Conservation (phyloP, 2,329 filamentous ascomycete genomes). For the Colletotrichum viniferum region DNA sequence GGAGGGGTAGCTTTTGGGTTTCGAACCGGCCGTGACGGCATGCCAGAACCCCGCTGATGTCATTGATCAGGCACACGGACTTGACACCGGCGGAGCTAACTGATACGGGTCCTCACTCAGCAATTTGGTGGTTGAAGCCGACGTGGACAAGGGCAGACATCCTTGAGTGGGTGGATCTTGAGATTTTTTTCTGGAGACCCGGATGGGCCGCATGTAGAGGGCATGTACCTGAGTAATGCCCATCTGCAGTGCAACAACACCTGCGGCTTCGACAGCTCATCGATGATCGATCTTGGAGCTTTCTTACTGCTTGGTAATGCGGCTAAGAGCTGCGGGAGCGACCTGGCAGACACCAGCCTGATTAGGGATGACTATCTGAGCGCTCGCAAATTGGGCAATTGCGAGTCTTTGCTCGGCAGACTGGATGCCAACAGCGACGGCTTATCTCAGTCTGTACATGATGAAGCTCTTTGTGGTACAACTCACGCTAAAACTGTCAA, state of each 20-base stretch:
- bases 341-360: not conserved
- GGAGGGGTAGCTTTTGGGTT: slow-evolving; percentile 16
- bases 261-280: slow-evolving; percentile 4
- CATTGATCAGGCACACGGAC: slow-evolving; percentile 5
- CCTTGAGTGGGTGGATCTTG: not conserved
- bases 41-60: slow-evolving; percentile 16
- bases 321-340: not conserved
- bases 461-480: not conserved
- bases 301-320: not conserved
- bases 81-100: not conserved
- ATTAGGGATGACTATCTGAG: not conserved
- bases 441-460: not conserved
- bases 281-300: not conserved
- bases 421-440: not conserved
- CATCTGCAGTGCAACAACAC: not conserved
- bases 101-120: slow-evolving; percentile 1
- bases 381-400: not conserved
- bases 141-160: not conserved
- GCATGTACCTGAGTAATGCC: not conserved
- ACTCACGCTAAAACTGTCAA: not conserved
- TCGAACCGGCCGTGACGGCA: slow-evolving; percentile 15
- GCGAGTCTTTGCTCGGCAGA: not conserved
- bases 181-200: slow-evolving; percentile 1
- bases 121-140: not conserved
- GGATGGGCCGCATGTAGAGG: slow-evolving; percentile 8